Conservation (phyloP, 2,329 filamentous ascomycete species). For the Fusarium sp. region DNA sequence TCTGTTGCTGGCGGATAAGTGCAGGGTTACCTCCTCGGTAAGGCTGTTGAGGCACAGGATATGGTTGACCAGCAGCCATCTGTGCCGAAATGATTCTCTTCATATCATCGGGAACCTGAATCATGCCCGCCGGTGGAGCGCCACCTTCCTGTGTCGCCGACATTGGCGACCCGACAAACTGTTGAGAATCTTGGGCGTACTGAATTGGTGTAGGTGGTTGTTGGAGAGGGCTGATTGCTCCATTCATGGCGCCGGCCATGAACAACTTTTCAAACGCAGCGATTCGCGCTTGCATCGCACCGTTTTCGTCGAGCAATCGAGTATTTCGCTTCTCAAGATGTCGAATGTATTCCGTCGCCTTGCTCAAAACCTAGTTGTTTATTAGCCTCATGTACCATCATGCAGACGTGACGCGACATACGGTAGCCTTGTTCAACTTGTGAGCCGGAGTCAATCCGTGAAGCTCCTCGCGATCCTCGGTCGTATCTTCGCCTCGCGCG, state of each 20-base stretch:
- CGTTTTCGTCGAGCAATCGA: conserved; percentile 84
- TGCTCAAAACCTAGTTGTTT: conserved; percentile 76
- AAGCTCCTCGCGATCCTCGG: conserved; percentile 79
- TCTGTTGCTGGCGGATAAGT: conserved; percentile 67
- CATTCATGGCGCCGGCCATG: conserved; percentile 78
- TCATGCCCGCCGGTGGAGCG: conserved; percentile 67
- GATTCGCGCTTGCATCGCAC: conserved; percentile 80
- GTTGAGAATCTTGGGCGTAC: conserved; percentile 58
- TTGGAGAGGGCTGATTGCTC: conserved; percentile 66
- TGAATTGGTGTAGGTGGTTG: conserved; percentile 66
- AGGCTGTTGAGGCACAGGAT: conserved; percentile 61
- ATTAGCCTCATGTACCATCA: conserved; percentile 15
- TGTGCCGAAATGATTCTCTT: conserved; percentile 71
- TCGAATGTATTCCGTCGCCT: conserved; percentile 95
- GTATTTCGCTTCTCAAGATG: conserved; percentile 93
- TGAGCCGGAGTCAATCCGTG: conserved; percentile 86
- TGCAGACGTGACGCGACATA: conserved; percentile 47
- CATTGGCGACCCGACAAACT: conserved; percentile 62
- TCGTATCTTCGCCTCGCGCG: conserved; percentile 74
- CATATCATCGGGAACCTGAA: conserved; percentile 75
- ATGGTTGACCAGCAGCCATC: conserved; percentile 66
- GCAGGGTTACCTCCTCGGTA: conserved; percentile 59
- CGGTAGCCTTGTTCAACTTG: conserved; percentile 98
- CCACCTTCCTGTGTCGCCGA: conserved; percentile 53
- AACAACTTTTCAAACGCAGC: conserved; percentile 84